phyloP scores from a whole-genome alignment of 2,329 filamentous ascomycete species.

The Aureobasidium sp. region DNA sequence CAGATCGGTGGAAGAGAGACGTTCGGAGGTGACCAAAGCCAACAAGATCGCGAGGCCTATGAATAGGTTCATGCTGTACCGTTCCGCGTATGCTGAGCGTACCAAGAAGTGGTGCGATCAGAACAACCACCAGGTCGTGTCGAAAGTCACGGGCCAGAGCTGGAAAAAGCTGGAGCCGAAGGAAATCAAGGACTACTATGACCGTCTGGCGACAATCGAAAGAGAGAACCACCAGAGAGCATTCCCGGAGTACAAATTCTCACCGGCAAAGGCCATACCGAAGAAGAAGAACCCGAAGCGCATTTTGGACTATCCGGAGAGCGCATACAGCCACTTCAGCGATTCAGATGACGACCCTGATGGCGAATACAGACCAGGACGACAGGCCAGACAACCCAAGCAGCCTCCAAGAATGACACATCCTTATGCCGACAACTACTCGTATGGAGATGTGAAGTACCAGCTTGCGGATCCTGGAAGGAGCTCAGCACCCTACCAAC shows the following conservation, averaged over 20 bases:
- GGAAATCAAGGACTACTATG: conserved; percentile 68
- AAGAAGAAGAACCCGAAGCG: conserved; percentile 42
- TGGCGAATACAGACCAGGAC: conserved; percentile 21
- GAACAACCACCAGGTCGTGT: conserved; percentile 92
- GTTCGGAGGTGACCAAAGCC: conserved; percentile 53
- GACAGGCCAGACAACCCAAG: conserved; percentile 5
- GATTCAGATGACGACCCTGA: conserved; percentile 23
- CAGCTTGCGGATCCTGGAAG: conserved; percentile 20
- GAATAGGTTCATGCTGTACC: conserved; percentile 98
- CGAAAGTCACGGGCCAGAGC: conserved; percentile 74
- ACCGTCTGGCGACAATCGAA: conserved; percentile 70
- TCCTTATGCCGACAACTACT: conserved; percentile 12
- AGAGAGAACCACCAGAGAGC: conserved; percentile 76
- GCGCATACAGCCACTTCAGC: conserved; percentile 24
- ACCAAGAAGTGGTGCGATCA: conserved; percentile 74
- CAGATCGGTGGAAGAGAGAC: conserved; percentile 60
- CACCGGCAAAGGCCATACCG: conserved; percentile 48
- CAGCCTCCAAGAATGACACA: conserved; percentile 11
- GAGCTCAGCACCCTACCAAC: neutral
- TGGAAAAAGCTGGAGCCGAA: conserved; percentile 70
- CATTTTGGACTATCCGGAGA: conserved; percentile 20
- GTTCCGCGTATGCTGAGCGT: conserved; percentile 82
- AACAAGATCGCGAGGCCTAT: conserved; percentile 84
- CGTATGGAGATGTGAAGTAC: conserved; percentile 20
- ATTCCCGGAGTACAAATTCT: conserved; percentile 91